These are phyloP conservation scores for Beta vulgaris DNA, from an alignment of 148 eudicot genomes.

Conservation along the genomic window DNA sequence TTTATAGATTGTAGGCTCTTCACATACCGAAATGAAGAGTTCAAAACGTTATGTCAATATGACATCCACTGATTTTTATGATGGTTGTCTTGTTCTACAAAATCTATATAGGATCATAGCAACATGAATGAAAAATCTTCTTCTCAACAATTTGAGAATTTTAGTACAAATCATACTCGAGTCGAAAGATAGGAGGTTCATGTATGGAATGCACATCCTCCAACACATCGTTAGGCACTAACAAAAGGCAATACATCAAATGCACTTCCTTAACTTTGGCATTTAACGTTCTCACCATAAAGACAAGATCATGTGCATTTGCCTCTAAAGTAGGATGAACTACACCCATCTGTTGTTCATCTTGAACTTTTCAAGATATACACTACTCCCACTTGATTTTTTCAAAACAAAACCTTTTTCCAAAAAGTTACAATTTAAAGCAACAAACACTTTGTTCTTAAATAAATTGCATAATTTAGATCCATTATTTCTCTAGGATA, in stretches of 20 bases:
- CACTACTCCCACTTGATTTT: no score
- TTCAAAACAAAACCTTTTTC: neutral
- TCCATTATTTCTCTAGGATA: no score
- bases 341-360: neutral
- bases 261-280: neutral
- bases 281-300: neutral
- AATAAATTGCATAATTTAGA: neutral
- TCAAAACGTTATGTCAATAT: no score
- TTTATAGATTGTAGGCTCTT: no score
- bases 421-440: neutral
- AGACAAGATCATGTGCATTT: neutral
- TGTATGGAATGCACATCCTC: neutral
- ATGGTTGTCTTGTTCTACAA: neutral
- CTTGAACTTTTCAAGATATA: neutral
- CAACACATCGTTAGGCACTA: neutral
- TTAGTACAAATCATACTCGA: neutral
- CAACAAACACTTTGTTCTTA: neutral
- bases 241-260: neutral
- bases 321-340: neutral
- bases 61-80: no score
- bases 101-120: neutral
- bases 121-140: no score
- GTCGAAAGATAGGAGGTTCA: neutral
- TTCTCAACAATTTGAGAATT: no score
- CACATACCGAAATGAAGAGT: neutral